These are phyloP conservation scores for Lentinula sp. DNA, from an alignment of 768 basidiomycete species.

Conservation along the genomic window DNA sequence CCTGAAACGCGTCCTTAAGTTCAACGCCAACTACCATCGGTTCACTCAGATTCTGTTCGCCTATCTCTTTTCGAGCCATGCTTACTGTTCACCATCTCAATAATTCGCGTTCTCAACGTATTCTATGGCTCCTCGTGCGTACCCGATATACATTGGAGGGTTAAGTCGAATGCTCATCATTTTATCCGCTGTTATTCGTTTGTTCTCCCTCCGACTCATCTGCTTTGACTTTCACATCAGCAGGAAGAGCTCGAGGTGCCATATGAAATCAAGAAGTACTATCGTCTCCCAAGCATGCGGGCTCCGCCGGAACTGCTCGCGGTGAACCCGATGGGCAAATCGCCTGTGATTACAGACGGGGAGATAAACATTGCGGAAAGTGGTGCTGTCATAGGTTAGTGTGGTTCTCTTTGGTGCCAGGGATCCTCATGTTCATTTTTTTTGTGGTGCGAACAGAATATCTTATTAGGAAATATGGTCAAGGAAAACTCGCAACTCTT, in stretches of 20 bases:
- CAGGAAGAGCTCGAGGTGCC: conserved; percentile 46
- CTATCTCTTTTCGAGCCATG: background rate
- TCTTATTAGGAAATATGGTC: conserved; percentile 31
- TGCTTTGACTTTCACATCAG: background rate
- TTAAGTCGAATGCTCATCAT: background rate
- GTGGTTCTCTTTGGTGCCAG: background rate
- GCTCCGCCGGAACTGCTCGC: conserved; percentile 32
- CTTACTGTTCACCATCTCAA: conserved; percentile 35
- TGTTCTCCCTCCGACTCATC: background rate
- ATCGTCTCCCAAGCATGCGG: conserved; percentile 19
- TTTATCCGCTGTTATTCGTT: background rate
- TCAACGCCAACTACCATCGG: no score
- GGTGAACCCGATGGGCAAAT: conserved; percentile 38
- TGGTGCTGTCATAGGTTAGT: conserved; percentile 36
- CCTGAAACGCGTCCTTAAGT: no score
- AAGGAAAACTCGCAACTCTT: conserved; percentile 21
- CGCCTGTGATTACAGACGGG: conserved; percentile 43
- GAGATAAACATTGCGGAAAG: conserved; percentile 31
- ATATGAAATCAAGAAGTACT: conserved; percentile 38
- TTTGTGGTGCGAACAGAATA: conserved; percentile 26
- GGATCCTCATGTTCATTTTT: background rate
- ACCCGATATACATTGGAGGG: no score
- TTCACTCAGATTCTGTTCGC: background rate
- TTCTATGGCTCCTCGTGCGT: conserved; percentile 39
- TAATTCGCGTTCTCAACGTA: conserved; percentile 42